phyloP scores from a whole-genome alignment of 306 rosid species.

The Luffa aegyptiaca region DNA sequence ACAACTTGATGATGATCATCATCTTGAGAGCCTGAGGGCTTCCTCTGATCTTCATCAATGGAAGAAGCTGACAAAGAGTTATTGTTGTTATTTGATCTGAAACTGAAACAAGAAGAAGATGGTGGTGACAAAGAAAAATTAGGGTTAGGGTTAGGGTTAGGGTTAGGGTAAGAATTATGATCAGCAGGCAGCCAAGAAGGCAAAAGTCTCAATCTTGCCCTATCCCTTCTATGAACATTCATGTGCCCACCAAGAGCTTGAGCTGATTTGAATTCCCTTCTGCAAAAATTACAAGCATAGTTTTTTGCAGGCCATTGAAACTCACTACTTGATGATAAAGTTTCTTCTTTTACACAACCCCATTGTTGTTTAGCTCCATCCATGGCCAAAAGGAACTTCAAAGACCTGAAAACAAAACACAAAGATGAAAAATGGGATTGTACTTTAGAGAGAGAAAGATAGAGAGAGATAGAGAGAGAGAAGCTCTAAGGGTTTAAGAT shows the following conservation, averaged over 20 bases:
- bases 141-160: slow-evolving; percentile 25
- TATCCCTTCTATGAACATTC: slow-evolving; percentile 89
- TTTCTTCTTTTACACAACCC: slow-evolving; percentile 28
- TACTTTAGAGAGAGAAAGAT: slow-evolving; percentile 1
- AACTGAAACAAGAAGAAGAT: slow-evolving; percentile 12
- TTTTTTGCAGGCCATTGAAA: slow-evolving; percentile 48
- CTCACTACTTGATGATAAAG: slow-evolving; percentile 9
- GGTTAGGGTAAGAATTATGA: slow-evolving; percentile 20
- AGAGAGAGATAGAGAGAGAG: background rate
- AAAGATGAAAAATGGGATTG: slow-evolving; percentile 2
- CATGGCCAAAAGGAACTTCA: slow-evolving; percentile 21
- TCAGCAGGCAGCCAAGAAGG: slow-evolving; percentile 25
- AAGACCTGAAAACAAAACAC: background rate
- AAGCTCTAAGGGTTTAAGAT: background rate
- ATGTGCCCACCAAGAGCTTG: slow-evolving; percentile 87
- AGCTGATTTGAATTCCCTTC: slow-evolving; percentile 74
- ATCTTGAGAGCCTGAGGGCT: slow-evolving; percentile 5
- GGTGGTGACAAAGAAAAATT: slow-evolving; percentile 16
- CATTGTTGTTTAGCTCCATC: slow-evolving; percentile 29
- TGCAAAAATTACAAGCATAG: slow-evolving; percentile 67
- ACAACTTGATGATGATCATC: background rate
- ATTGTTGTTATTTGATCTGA: background rate
- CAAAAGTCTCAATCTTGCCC: slow-evolving; percentile 55
- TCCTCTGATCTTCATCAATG: slow-evolving; percentile 3
- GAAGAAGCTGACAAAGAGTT: background rate